These are phyloP conservation scores for Fraxinus dipetala DNA, from an alignment of 305 asterid species.

Conservation along the genomic window DNA sequence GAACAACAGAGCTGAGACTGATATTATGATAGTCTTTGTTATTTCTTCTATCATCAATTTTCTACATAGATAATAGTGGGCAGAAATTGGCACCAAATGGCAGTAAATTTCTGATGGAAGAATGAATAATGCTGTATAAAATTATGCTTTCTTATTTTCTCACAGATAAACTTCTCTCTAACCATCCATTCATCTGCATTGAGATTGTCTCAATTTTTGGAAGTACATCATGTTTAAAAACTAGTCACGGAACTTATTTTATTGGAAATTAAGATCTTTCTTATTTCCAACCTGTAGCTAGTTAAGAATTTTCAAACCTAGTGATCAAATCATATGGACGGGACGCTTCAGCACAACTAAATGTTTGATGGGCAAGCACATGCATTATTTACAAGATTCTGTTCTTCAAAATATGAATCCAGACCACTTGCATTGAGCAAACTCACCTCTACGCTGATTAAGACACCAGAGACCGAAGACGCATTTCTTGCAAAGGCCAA, in stretches of 20 bases:
- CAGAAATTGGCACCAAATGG: not conserved
- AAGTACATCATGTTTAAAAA: not conserved
- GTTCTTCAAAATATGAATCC: not conserved
- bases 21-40: not conserved
- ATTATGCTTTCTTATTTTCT: not conserved
- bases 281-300: not conserved
- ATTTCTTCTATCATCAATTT: not conserved
- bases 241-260: not conserved
- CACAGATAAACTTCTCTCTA: not conserved
- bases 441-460: slow-evolving; percentile 78
- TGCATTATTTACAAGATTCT: not conserved
- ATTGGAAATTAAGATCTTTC: not conserved
- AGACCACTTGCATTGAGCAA: slow-evolving; percentile 6
- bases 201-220: not conserved
- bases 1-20: not conserved
- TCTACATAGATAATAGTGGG: not conserved
- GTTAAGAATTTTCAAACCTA: not conserved
- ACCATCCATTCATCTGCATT: not conserved
- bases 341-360: not conserved
- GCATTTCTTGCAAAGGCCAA: slow-evolving; percentile 59
- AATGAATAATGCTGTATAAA: not conserved
- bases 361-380: not conserved
- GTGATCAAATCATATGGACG: not conserved
- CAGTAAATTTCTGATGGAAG: not conserved
- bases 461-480: slow-evolving; percentile 71